Percentiles rank a stretch among this genome's conserved stretches.
phyloP scores from a whole-genome alignment of 495 filamentous ascomycete genomes.

The Aspergillus incahuasiensis region DNA sequence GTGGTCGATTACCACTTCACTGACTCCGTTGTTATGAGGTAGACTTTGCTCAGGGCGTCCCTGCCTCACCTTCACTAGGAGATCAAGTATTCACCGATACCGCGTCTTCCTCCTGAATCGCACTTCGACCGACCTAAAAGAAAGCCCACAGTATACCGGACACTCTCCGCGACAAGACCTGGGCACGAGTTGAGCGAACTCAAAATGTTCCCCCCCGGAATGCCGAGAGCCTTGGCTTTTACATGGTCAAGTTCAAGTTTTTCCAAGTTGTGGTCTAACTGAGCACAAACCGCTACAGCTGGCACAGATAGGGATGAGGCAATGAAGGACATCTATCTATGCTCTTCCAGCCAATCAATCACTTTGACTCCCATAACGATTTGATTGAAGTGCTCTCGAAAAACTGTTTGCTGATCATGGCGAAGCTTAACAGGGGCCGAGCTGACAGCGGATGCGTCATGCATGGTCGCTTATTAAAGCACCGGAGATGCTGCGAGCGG shows the following conservation, averaged over 20 bases:
- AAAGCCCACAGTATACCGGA: no score
- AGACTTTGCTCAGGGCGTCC: not conserved
- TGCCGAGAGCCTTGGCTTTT: conserved; percentile 4
- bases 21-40: not conserved
- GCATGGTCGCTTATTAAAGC: not conserved
- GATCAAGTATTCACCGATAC: no score
- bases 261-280: no score
- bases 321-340: no score
- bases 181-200: not conserved
- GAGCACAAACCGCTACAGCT: no score
- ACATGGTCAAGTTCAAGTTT: no score
- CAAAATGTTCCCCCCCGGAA: conserved; percentile 2
- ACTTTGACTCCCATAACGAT: not conserved
- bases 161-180: not conserved
- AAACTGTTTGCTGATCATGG: not conserved
- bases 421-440: conserved; percentile 3
- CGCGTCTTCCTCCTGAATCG: no score
- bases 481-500: conserved; percentile 15
- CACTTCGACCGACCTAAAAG: no score
- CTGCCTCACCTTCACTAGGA: no score
- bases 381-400: not conserved
- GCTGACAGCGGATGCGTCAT: not conserved
- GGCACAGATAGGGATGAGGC: no score
- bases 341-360: no score
- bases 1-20: not conserved